These are phyloP conservation scores for Gomphus bonarii DNA, from an alignment of 1,284 basidiomycete species.

Conservation along the genomic window DNA sequence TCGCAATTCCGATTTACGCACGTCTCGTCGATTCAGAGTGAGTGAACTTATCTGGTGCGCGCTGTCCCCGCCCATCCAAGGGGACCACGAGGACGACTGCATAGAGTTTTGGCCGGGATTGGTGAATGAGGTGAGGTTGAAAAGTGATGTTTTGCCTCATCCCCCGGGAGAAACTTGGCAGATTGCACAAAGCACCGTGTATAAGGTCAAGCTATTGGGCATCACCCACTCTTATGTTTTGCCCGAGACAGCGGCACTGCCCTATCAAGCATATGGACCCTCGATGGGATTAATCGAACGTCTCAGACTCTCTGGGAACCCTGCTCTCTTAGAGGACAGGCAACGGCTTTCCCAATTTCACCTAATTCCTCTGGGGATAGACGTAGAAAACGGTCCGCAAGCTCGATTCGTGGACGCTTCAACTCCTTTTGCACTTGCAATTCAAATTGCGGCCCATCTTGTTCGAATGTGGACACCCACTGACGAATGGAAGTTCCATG, in stretches of 20 bases:
- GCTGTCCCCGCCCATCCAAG: constrained; percentile 40
- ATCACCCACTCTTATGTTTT: constrained; percentile 36
- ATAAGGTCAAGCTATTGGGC: constrained; percentile 55
- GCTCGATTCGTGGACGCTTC: constrained; percentile 30
- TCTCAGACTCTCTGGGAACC: constrained; percentile 8
- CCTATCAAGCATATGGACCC: constrained; percentile 58
- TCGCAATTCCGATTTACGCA: constrained; percentile 17
- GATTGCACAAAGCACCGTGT: constrained; percentile 43
- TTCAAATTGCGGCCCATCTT: constrained; percentile 53
- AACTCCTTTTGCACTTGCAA: constrained; percentile 52
- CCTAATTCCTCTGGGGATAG: constrained; percentile 1
- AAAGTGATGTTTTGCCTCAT: constrained; percentile 23
- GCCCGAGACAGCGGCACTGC: constrained; percentile 47
- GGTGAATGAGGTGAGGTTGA: constrained; percentile 47
- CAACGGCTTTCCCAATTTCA: background rate
- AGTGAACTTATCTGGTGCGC: constrained; percentile 69
- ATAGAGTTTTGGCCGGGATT: constrained; percentile 67
- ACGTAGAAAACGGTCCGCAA: background rate
- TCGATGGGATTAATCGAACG: constrained; percentile 28
- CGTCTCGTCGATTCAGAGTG: constrained; percentile 49
- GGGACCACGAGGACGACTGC: constrained; percentile 24
- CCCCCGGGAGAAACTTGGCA: constrained; percentile 30
- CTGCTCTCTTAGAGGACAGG: background rate
- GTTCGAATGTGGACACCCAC: constrained; percentile 56
- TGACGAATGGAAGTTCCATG: constrained; percentile 58